Evolutionary conservation across 176 grass and related monocot species (phyloP).

Genomic region (Musa acuminata): DNA sequence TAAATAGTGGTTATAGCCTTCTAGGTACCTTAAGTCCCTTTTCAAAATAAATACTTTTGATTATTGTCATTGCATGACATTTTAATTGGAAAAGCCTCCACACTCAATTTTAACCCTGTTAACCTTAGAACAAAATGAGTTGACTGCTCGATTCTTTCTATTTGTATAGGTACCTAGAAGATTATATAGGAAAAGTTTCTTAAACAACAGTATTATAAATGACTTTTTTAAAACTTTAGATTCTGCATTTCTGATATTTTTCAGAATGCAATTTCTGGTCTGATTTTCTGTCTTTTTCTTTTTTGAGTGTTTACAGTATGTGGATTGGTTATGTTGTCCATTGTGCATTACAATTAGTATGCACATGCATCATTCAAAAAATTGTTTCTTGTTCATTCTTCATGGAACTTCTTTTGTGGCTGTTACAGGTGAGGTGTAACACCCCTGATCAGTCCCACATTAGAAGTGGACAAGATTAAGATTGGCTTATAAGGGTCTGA

Average conservation of each 20-base stretch:
- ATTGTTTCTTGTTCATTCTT: background rate
- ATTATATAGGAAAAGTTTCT: too few relatives aligned
- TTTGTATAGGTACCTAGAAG: background rate
- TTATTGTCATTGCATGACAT: background rate
- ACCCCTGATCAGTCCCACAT: too few relatives aligned
- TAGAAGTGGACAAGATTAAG: too few relatives aligned
- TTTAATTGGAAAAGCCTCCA: background rate
- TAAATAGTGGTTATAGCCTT: too few relatives aligned
- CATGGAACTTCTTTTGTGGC: background rate
- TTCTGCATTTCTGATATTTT: too few relatives aligned
- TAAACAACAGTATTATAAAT: too few relatives aligned
- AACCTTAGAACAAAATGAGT: background rate
- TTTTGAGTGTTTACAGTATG: background rate
- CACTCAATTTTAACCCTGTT: background rate
- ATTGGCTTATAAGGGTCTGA: too few relatives aligned
- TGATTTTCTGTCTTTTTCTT: background rate
- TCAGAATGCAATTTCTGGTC: too few relatives aligned
- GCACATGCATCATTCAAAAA: background rate
- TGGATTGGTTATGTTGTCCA: background rate
- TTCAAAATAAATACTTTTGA: background rate
- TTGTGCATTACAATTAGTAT: background rate
- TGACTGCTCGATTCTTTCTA: background rate
- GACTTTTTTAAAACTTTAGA: too few relatives aligned
- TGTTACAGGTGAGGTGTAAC: too few relatives aligned
- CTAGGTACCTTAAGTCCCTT: background rate